phyloP scores from a whole-genome alignment of 345 rosid species.

The Rhodamnia rubescens region DNA sequence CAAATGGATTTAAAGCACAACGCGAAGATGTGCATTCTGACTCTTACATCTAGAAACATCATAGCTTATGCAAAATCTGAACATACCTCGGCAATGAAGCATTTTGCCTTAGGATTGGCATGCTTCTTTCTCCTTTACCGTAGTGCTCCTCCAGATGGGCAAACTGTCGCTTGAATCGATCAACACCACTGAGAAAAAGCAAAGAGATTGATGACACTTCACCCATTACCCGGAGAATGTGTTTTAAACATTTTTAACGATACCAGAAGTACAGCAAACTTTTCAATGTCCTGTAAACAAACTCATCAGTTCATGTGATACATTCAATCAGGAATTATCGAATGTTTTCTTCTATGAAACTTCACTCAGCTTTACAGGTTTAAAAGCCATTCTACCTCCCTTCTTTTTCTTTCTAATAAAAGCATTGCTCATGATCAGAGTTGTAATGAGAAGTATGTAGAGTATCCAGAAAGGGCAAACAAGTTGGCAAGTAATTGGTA shows the following conservation, averaged over 20 bases:
- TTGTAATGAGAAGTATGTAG: not conserved
- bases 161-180: conserved; percentile 97
- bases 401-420: not conserved
- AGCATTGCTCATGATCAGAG: not conserved
- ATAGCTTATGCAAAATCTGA: not conserved
- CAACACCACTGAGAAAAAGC: conserved; percentile 64
- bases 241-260: not conserved
- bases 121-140: conserved; percentile 70
- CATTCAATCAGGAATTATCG: not conserved
- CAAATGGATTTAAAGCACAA: not conserved
- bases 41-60: not conserved
- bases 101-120: conserved; percentile 82
- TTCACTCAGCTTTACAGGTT: not conserved
- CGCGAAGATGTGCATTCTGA: not conserved
- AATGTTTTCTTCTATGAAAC: not conserved
- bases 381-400: not conserved
- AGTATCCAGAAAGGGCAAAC: not conserved
- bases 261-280: not conserved
- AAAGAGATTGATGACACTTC: not conserved
- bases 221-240: not conserved
- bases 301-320: not conserved
- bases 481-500: not conserved
- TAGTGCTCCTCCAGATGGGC: conserved; percentile 90
- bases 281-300: not conserved
- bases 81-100: conserved; percentile 91